A percentile compares a stretch with the other conserved stretches of the same genome.
Evolutionary conservation across 2,329 filamentous ascomycete genomes (phyloP).

Genomic region (Pestalotiopsis sp.): DNA sequence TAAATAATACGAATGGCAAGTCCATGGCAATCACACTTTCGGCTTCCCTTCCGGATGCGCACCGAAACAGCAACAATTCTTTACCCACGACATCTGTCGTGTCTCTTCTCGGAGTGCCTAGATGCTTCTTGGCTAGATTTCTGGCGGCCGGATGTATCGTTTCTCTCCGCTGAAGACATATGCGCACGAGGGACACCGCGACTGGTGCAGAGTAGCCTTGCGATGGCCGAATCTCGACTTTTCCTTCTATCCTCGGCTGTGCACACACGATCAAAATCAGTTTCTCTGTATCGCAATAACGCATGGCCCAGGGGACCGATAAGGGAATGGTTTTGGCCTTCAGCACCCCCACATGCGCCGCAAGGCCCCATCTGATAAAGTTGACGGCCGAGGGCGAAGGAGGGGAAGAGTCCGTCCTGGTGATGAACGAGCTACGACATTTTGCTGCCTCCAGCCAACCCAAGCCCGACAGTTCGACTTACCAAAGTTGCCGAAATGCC

Average conservation of each 20-base stretch:
- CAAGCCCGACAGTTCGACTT: conserved; percentile 43
- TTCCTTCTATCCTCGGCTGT: conserved; percentile 94
- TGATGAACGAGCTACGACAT: conserved; percentile 8
- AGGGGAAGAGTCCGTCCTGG: conserved; percentile 1
- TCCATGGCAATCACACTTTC: conserved; percentile 96
- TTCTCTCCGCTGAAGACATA: conserved; percentile 90
- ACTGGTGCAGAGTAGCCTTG: conserved; percentile 87
- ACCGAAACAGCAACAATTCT: conserved; percentile 90
- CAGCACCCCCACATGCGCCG: conserved; percentile 15
- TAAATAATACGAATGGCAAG: conserved; percentile 94
- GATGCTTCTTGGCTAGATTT: conserved; percentile 87
- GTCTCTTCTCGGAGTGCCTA: conserved; percentile 88
- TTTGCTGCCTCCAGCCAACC: conserved; percentile 3
- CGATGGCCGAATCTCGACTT: conserved; percentile 91
- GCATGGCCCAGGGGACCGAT: conserved; percentile 12
- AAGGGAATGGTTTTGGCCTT: neutral
- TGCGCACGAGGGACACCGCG: conserved; percentile 87
- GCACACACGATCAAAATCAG: conserved; percentile 18
- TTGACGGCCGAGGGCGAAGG: conserved; percentile 14
- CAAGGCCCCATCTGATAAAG: conserved; percentile 6
- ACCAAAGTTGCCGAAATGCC: conserved; percentile 97
- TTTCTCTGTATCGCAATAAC: conserved; percentile 3
- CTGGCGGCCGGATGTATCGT: conserved; percentile 96
- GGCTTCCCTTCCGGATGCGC: conserved; percentile 78
- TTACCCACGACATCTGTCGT: conserved; percentile 92